Evolutionary conservation across 139 green algal species (phyloP).

Genomic region (Eudorina sp.): DNA sequence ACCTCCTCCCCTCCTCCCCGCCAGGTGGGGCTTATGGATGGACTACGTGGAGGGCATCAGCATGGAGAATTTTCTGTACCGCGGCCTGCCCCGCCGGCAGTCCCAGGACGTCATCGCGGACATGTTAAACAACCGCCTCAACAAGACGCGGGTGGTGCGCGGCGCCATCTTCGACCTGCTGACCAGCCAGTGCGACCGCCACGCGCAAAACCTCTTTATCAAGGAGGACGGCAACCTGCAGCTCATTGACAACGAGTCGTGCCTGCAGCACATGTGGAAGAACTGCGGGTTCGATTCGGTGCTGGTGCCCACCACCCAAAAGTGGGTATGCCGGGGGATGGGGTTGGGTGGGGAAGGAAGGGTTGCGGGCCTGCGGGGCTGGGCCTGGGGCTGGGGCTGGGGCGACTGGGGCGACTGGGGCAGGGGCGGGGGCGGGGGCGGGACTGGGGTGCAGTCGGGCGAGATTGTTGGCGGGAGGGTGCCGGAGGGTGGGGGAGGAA

Average conservation of each 20-base stretch:
- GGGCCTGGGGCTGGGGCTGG: neutral
- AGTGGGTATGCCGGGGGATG: neutral
- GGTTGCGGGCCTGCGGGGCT: neutral
- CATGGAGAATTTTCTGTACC: conserved; percentile 66
- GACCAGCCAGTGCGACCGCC: conserved; percentile 70
- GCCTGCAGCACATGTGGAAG: conserved; percentile 57
- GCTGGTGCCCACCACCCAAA: conserved; percentile 60
- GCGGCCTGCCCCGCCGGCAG: conserved; percentile 26
- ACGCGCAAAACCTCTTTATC: conserved; percentile 71
- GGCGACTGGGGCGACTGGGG: too few relatives aligned
- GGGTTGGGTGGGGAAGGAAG: neutral
- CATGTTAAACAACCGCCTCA: conserved; percentile 63
- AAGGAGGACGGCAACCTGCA: conserved; percentile 59
- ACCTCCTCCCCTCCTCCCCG: neutral
- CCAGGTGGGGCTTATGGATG: conserved; percentile 65
- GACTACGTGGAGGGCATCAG: conserved; percentile 61
- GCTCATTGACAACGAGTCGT: conserved; percentile 73
- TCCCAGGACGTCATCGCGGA: conserved; percentile 38
- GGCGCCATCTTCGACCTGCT: conserved; percentile 76
- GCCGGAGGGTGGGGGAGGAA: neutral
- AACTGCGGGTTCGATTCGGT: conserved; percentile 64
- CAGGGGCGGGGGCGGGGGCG: too few relatives aligned
- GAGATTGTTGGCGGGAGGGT: neutral
- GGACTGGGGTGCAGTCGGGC: neutral
- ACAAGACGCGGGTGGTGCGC: conserved; percentile 63